phyloP scores from a whole-genome alignment of 2,329 filamentous ascomycete species.

The Diaporthe citriasiana region DNA sequence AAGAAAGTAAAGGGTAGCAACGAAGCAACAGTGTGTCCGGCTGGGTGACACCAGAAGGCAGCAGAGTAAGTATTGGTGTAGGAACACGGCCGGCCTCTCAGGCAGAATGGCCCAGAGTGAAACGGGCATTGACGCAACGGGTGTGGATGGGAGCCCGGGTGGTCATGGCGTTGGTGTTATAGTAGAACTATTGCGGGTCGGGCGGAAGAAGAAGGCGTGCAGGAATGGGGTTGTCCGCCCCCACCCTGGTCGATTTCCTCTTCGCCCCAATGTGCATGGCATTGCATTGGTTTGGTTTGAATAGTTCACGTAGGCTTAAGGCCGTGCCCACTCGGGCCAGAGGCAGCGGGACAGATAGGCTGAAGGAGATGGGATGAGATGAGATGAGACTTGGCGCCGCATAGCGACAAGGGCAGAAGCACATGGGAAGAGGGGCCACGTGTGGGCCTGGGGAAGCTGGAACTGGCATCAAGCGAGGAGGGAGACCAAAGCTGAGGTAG shows the following conservation, averaged over 20 bases:
- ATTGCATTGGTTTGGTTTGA: slow-evolving; percentile 32
- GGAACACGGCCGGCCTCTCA: not conserved
- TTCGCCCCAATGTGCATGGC: not conserved
- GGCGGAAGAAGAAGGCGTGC: slow-evolving; percentile 17
- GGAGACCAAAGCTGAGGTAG: not conserved
- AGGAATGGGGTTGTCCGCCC: slow-evolving; percentile 19
- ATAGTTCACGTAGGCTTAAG: slow-evolving; percentile 24
- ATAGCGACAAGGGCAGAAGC: not conserved
- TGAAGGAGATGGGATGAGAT: slow-evolving; percentile 15
- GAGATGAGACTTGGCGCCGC: slow-evolving; percentile 35
- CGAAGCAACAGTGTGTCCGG: slow-evolving; percentile 9
- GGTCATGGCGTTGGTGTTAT: slow-evolving; percentile 28
- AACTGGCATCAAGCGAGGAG: not conserved
- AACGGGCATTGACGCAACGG: slow-evolving; percentile 27
- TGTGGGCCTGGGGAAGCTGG: slow-evolving; percentile 16
- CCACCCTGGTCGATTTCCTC: not conserved
- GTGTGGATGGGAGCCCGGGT: slow-evolving; percentile 1
- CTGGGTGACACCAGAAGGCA: slow-evolving; percentile 23
- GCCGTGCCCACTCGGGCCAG: slow-evolving; percentile 1
- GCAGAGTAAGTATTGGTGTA: slow-evolving; percentile 27
- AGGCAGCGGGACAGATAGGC: slow-evolving; percentile 23
- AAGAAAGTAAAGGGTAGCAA: slow-evolving; percentile 13
- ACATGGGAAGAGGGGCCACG: not conserved
- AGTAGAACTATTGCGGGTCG: slow-evolving; percentile 26
- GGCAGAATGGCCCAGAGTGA: not conserved